Conservation (phyloP, 176 grass and related monocot genomes). For the maize (Zea mays) region DNA sequence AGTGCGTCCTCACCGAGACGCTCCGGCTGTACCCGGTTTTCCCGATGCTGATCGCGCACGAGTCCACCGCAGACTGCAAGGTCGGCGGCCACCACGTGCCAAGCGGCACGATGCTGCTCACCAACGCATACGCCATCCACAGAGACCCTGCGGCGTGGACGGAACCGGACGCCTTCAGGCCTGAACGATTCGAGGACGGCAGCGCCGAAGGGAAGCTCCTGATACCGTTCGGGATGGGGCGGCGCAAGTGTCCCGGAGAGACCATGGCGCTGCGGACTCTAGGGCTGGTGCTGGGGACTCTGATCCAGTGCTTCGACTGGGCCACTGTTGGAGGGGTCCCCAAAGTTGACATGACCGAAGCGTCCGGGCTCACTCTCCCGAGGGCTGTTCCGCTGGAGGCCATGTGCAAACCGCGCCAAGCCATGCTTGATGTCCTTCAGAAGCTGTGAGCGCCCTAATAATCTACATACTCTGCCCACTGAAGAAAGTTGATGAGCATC, state of each 20-base stretch:
- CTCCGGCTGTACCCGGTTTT: slow-evolving; percentile 59
- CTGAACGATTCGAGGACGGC: slow-evolving; percentile 53
- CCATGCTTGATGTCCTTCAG: too few relatives aligned
- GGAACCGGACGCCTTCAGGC: slow-evolving; percentile 38
- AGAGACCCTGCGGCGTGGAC: slow-evolving; percentile 48
- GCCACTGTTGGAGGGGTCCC: background rate
- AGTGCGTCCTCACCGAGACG: slow-evolving; percentile 52
- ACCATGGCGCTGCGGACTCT: slow-evolving; percentile 43
- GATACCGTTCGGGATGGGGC: slow-evolving; percentile 65
- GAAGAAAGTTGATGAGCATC: too few relatives aligned
- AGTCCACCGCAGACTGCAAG: slow-evolving; percentile 49
- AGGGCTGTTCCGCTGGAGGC: slow-evolving; percentile 47
- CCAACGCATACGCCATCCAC: slow-evolving; percentile 65
- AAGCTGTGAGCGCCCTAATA: too few relatives aligned
- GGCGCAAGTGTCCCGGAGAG: slow-evolving; percentile 62
- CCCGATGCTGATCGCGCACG: slow-evolving; percentile 53
- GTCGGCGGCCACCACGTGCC: slow-evolving; percentile 54
- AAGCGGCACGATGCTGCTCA: slow-evolving; percentile 45
- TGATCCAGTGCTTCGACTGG: slow-evolving; percentile 75
- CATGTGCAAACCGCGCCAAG: slow-evolving; percentile 7
- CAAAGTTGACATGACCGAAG: slow-evolving; percentile 45
- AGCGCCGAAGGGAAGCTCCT: background rate
- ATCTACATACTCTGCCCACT: too few relatives aligned
- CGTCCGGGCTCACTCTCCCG: background rate
- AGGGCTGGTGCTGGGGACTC: slow-evolving; percentile 43